These are phyloP conservation scores for Pleurotus citrinopileatus DNA, from an alignment of 768 basidiomycete species.

Conservation along the genomic window DNA sequence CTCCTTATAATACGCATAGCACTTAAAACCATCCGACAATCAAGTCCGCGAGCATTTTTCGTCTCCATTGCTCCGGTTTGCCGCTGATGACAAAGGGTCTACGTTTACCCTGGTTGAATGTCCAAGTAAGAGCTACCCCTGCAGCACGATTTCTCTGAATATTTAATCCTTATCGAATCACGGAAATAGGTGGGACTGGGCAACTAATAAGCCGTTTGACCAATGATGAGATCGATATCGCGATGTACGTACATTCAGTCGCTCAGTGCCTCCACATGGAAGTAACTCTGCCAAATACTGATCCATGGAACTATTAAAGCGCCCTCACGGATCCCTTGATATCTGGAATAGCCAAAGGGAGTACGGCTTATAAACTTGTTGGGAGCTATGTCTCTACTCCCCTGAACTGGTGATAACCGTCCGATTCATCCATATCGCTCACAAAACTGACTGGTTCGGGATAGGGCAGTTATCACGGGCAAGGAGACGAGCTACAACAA, in stretches of 20 bases:
- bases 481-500: conserved; percentile 64
- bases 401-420: conserved; percentile 66
- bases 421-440: not conserved
- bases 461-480: conserved; percentile 92
- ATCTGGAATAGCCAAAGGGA: conserved; percentile 90
- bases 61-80: conserved; percentile 86
- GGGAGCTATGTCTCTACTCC: conserved; percentile 91
- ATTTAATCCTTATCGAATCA: conserved; percentile 12
- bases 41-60: conserved; percentile 88
- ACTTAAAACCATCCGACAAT: not conserved
- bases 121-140: conserved; percentile 54
- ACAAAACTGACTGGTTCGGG: not conserved
- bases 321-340: conserved; percentile 90
- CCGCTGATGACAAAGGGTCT: conserved; percentile 59
- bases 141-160: not conserved
- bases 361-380: conserved; percentile 83
- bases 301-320: conserved; percentile 31
- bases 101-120: conserved; percentile 88
- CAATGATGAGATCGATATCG: conserved; percentile 77
- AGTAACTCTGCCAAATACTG: not conserved
- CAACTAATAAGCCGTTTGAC: conserved; percentile 76
- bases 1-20: no score
- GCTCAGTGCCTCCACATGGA: not conserved
- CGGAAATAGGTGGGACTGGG: conserved; percentile 72
- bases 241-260: conserved; percentile 52